phyloP scores from a whole-genome alignment of 192 early-diverging fungal genomes.

The Cladochytrium replicatum region DNA sequence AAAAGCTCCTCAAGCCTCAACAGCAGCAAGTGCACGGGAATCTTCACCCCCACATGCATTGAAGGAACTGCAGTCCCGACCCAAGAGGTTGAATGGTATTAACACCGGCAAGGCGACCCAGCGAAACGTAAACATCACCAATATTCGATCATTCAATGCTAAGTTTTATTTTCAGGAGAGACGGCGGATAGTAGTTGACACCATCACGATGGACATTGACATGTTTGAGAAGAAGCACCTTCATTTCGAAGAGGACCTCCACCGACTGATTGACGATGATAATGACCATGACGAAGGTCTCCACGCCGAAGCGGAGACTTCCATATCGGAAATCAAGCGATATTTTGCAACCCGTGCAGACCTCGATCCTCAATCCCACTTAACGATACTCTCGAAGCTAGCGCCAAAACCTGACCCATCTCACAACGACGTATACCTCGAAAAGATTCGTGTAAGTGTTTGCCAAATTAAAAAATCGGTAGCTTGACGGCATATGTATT shows the following conservation, averaged over 20 bases:
- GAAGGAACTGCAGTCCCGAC: no score
- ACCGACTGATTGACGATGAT: no score
- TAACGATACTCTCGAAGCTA: constrained; percentile 20
- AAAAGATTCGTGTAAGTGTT: constrained; percentile 30
- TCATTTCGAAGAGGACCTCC: constrained; percentile 6
- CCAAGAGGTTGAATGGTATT: no score
- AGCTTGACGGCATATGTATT: neutral
- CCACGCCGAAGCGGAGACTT: neutral
- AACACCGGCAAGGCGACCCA: no score
- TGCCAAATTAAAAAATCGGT: neutral
- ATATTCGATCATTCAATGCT: no score
- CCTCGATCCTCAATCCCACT: constrained; percentile 29
- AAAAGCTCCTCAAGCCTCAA: no score
- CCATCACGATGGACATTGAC: constrained; percentile 12
- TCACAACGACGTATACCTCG: constrained; percentile 29
- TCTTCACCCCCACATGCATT: no score
- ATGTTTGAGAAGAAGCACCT: constrained; percentile 23
- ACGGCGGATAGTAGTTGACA: no score
- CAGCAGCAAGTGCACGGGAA: no score
- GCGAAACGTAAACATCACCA: no score
- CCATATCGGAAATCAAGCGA: constrained; percentile 17
- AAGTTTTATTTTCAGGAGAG: no score
- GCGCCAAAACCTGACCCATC: constrained; percentile 15
- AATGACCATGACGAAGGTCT: neutral
- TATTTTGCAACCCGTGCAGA: constrained; percentile 21